Conservation (phyloP, 2,329 filamentous ascomycete genomes). For the Hymenoscyphus repandus region DNA sequence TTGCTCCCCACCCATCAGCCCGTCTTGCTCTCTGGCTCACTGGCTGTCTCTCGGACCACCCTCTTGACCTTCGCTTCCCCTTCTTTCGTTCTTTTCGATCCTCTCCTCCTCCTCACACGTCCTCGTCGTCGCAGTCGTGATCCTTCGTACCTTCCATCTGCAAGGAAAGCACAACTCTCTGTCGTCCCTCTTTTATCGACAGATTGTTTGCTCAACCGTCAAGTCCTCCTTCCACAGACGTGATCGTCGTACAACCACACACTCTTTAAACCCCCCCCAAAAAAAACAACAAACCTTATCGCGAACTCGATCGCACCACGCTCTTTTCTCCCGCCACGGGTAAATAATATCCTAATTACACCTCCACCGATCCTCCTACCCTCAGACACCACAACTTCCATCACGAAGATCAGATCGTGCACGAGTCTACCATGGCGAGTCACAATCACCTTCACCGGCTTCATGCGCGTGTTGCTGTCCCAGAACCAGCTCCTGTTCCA, state of each 20-base stretch:
- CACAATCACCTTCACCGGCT: conserved; percentile 23
- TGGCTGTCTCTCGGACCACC: too few relatives aligned
- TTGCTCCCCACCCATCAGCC: too few relatives aligned
- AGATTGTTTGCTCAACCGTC: conserved; percentile 1
- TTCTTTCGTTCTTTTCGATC: not conserved
- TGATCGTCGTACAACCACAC: not conserved
- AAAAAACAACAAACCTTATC: not conserved
- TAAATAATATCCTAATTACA: not conserved
- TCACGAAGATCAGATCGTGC: not conserved
- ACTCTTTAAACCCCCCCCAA: not conserved
- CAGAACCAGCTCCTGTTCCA: conserved; percentile 12
- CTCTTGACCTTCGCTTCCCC: too few relatives aligned
- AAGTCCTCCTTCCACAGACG: not conserved
- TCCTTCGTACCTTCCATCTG: not conserved
- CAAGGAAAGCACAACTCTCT: conserved; percentile 1
- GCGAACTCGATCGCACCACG: not conserved
- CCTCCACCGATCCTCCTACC: not conserved
- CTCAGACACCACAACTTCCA: not conserved
- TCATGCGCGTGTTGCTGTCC: conserved; percentile 14
- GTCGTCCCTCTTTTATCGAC: conserved; percentile 6
- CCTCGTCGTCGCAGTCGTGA: conserved; percentile 1
- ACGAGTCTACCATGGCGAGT: conserved; percentile 21
- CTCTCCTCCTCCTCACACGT: not conserved
- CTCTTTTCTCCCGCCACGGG: too few relatives aligned
- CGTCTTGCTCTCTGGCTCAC: too few relatives aligned